phyloP scores from a whole-genome alignment of 148 eudicot species.

The Nyssa sinensis region DNA sequence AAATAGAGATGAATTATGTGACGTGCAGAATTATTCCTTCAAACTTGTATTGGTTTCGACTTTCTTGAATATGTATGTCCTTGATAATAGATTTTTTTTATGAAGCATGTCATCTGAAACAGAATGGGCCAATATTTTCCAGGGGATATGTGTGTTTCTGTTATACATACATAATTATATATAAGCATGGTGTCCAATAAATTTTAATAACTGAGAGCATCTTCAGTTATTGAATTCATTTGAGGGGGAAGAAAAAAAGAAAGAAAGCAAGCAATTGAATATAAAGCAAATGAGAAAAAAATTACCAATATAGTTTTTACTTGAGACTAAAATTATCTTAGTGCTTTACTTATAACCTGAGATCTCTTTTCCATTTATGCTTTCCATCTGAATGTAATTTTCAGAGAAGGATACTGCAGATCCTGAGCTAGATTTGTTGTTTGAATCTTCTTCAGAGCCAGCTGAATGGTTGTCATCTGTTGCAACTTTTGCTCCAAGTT shows the following conservation, averaged over 20 bases:
- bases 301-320: background rate
- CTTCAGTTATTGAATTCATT: background rate
- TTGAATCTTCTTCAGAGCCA: background rate
- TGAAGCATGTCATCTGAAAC: background rate
- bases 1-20: background rate
- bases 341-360: background rate
- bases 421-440: slow-evolving; percentile 3
- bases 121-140: slow-evolving; percentile 1
- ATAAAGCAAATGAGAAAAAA: background rate
- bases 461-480: background rate
- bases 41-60: background rate
- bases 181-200: background rate
- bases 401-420: background rate
- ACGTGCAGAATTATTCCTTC: background rate
- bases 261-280: background rate
- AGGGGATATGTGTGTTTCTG: background rate
- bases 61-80: background rate
- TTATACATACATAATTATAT: background rate
- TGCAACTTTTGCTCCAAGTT: background rate
- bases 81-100: background rate
- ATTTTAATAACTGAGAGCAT: background rate
- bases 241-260: background rate
- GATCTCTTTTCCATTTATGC: background rate
- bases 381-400: slow-evolving; percentile 6
- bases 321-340: background rate